Conservation (phyloP, 75 land plant species). For the Pinus albicaulis region DNA sequence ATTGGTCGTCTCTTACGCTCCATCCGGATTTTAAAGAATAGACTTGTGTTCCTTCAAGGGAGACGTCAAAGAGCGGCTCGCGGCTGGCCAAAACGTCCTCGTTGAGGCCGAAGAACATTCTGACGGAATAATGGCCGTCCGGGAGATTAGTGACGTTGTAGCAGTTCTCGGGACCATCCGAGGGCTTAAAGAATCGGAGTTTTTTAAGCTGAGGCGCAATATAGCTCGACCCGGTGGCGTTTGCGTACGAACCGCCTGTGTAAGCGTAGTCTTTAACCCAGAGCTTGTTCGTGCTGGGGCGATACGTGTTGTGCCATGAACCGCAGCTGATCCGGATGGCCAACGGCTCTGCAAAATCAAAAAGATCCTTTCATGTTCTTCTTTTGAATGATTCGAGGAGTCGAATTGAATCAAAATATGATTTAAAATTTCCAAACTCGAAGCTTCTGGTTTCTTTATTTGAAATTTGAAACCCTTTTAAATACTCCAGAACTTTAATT, state of each 20-base stretch:
- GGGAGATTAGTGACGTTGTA: slow-evolving; percentile 67
- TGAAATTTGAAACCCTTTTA: no score
- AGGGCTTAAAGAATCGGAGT: slow-evolving; percentile 71
- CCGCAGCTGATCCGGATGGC: slow-evolving; percentile 90
- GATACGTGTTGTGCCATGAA: slow-evolving; percentile 45
- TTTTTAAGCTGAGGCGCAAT: slow-evolving; percentile 59
- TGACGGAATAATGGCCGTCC: slow-evolving; percentile 67
- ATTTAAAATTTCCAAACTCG: no score
- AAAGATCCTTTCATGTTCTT: no score
- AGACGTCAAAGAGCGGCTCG: slow-evolving; percentile 89
- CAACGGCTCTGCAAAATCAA: slow-evolving; percentile 55
- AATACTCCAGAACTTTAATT: no score
- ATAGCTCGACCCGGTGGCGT: slow-evolving; percentile 52
- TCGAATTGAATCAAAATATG: no score
- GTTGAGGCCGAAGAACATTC: slow-evolving; percentile 72
- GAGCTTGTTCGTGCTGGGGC: slow-evolving; percentile 40
- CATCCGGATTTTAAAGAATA: slow-evolving; percentile 72
- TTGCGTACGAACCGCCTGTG: slow-evolving; percentile 73
- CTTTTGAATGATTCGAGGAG: no score
- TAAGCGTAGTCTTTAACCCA: slow-evolving; percentile 86
- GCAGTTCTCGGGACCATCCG: slow-evolving; percentile 90
- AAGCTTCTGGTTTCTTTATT: no score
- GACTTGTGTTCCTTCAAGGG: slow-evolving; percentile 87
- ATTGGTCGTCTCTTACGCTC: slow-evolving; percentile 51
- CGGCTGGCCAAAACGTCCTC: slow-evolving; percentile 34